phyloP scores from a whole-genome alignment of 23 red algal genomes.

The Cyanidioschyzon merolae region DNA sequence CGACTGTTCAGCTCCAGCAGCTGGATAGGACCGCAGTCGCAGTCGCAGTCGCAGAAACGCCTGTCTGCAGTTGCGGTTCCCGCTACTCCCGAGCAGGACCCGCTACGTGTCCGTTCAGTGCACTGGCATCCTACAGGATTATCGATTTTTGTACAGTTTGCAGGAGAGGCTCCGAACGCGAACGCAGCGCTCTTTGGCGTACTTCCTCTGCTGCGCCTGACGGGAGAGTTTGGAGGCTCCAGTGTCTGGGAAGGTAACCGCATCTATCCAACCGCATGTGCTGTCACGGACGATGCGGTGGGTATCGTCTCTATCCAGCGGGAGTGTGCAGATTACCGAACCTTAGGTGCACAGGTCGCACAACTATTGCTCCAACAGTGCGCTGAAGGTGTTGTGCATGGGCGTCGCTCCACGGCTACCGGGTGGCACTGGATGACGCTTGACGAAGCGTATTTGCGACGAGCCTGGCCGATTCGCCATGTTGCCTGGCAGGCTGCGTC shows the following conservation, averaged over 20 bases:
- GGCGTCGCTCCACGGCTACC: background rate
- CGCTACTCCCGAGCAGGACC: background rate
- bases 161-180: background rate
- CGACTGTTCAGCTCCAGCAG: constrained; percentile 75
- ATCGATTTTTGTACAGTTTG: constrained; percentile 27
- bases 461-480: constrained; percentile 55
- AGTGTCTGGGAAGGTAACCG: constrained; percentile 28
- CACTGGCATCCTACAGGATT: constrained; percentile 52
- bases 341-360: constrained; percentile 41
- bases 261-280: background rate
- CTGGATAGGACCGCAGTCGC: constrained; percentile 33
- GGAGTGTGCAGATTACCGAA: constrained; percentile 42
- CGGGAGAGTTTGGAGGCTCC: constrained; percentile 11
- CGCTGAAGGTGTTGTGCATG: constrained; percentile 26
- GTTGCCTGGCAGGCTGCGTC: constrained; percentile 50
- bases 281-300: background rate
- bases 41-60: background rate
- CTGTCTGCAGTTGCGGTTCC: background rate
- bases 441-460: constrained; percentile 52
- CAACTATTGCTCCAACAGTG: constrained; percentile 21
- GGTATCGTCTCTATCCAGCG: background rate
- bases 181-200: constrained; percentile 16
- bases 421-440: constrained; percentile 62
- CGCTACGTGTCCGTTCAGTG: constrained; percentile 1
- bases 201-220: background rate